Percentiles rank a stretch among this genome's conserved stretches.
phyloP scores from a whole-genome alignment of 345 rosid species.

The Psidium friedrichsthalianum region DNA sequence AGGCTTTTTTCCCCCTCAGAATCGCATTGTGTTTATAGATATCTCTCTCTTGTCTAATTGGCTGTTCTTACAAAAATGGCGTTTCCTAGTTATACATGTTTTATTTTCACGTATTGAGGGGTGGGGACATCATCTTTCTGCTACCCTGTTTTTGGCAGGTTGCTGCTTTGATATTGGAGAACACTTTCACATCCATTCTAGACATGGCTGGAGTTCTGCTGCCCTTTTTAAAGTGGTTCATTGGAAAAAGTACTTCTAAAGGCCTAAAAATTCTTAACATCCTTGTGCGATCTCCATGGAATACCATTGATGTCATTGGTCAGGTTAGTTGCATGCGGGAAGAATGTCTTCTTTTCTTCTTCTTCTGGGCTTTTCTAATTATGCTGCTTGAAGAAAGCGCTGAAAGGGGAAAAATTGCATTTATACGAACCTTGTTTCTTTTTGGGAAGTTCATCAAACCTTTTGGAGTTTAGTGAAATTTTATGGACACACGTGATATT shows the following conservation, averaged over 20 bases:
- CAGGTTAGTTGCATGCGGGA: constrained; percentile 40
- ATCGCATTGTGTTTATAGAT: neutral
- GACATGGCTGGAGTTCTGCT: constrained; percentile 97
- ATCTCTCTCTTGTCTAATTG: neutral
- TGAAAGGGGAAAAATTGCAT: neutral
- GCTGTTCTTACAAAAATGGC: neutral
- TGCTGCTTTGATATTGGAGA: constrained; percentile 77
- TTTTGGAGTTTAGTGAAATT: neutral
- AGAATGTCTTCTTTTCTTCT: neutral
- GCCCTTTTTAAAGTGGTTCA: constrained; percentile 94
- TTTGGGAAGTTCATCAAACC: neutral
- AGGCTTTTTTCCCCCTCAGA: neutral
- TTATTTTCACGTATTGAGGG: neutral
- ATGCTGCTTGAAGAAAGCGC: neutral
- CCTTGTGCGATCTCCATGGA: constrained; percentile 98
- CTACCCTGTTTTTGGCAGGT: constrained; percentile 31
- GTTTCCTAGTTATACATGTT: neutral
- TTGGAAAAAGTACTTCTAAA: constrained; percentile 73
- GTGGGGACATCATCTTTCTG: neutral
- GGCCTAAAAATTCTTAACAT: constrained; percentile 78
- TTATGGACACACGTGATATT: neutral
- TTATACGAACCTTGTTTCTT: neutral
- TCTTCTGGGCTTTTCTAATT: neutral
- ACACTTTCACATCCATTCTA: constrained; percentile 94
- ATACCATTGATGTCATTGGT: constrained; percentile 67